Percentiles rank a stretch among this genome's conserved stretches.
These are phyloP conservation scores for Chrysosporium queenslandicum DNA, from an alignment of 2,329 filamentous ascomycete genomes.

Conservation along the genomic window DNA sequence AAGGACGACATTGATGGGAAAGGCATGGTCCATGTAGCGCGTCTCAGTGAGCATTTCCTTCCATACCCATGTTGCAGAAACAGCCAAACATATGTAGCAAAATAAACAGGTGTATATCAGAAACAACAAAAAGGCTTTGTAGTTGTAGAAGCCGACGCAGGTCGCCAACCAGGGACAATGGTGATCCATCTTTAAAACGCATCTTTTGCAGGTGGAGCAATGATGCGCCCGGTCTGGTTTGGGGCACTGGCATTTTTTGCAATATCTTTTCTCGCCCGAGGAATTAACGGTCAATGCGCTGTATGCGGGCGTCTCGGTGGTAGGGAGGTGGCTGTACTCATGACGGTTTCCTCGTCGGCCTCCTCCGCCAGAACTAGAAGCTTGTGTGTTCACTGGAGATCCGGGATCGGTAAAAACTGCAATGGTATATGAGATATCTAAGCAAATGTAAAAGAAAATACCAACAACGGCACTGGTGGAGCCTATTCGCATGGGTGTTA, in stretches of 20 bases:
- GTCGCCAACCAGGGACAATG: conserved; percentile 97
- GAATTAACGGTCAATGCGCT: conserved; percentile 86
- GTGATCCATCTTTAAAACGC: conserved; percentile 98
- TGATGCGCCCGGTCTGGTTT: conserved; percentile 96
- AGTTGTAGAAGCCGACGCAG: conserved; percentile 86
- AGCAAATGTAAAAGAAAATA: conserved; percentile 61
- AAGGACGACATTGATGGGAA: conserved; percentile 86
- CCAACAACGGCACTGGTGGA: conserved; percentile 41
- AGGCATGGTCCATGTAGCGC: conserved; percentile 61
- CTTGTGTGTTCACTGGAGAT: conserved; percentile 41
- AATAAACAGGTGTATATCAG: conserved; percentile 81
- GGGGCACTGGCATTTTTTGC: conserved; percentile 90
- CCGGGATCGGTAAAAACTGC: conserved; percentile 91
- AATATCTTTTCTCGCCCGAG: conserved; percentile 76
- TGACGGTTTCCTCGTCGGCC: conserved; percentile 22
- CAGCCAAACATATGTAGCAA: conserved; percentile 69
- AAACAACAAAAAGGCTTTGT: conserved; percentile 91
- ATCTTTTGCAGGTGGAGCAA: conserved; percentile 87
- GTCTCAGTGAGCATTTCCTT: conserved; percentile 63
- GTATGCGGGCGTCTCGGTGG: conserved; percentile 52
- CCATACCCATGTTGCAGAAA: conserved; percentile 74
- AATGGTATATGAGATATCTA: conserved; percentile 81
- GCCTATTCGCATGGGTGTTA: conserved; percentile 20
- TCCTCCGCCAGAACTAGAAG: conserved; percentile 15
- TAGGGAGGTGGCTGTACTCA: conserved; percentile 68